Evolutionary conservation across 495 filamentous ascomycete genomes (phyloP), one percentile per base, ranked within the genome.

Genomic region (Durotheca rogersii): DNA sequence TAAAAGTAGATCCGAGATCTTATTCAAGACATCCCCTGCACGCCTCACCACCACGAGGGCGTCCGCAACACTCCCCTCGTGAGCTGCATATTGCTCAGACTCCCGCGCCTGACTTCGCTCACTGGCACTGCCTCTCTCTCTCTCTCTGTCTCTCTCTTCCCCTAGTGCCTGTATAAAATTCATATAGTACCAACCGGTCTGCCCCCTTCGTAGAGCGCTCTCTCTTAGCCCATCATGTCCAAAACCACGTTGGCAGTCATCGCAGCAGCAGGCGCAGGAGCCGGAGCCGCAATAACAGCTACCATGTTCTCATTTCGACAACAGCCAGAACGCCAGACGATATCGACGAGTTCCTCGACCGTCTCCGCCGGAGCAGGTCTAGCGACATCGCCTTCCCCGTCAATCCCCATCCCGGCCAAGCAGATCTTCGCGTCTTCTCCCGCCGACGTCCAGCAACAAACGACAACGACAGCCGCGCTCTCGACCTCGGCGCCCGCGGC

Each of bases 171-270:
- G 15, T 62, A 65, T 67, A 68, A 65, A 64, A 49, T 17, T 34
- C 46, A 16, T 62, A 66, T 68, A n/a, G n/a, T n/a, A n/a, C n/a
- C n/a, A n/a, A n/a, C n/a, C n/a, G n/a, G n/a, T n/a, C n/a, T n/a
- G n/a, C n/a, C n/a, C n/a, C n/a, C n/a, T n/a, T n/a, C n/a, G n/a
- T n/a, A n/a, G n/a, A n/a, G n/a, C 14, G 27, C 39, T 19, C 42
- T 19, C 40, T 38, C n/a, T 45, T 52, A 43, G 21, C 34, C 50
- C 57, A 61, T n/a, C 47, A 90, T 91, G 88, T 90, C 89, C 18
- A 95, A 95, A 71, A 77, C 83, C 19, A 95, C 91, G 16, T 61
- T 96, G 50, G 90, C 89, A 33, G 78, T 93, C 33, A 87, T 96
- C 57, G 93, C 90, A 31, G 91, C 88, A 37, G 86, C 86, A 66